Evolutionary conservation across 2,329 filamentous ascomycete species (phyloP), one percentile per base, ranked within the genome.

Genomic region (Clarireedia homoeocarpa): DNA sequence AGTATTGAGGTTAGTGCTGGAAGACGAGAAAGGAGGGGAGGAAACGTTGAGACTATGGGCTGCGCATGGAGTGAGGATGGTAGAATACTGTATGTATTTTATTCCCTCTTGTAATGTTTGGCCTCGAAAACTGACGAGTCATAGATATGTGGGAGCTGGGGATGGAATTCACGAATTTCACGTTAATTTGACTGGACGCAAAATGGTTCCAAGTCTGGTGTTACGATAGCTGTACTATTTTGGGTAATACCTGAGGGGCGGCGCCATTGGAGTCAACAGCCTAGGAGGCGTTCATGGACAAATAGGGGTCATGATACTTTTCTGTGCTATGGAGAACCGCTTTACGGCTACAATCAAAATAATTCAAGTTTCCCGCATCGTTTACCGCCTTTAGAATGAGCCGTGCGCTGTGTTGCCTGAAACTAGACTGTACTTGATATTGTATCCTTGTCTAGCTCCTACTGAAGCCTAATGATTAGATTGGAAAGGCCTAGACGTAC

Each of bases 141-240:
- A 40, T 24, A 86, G 83, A 55, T 85, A 80, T 63, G 74, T 85
- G 42, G 83, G 80, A 20, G 80, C 82, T 36, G 84, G 89, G 66
- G 83, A 88, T 62, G 88, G 88, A 55, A 85, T 91, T 53, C 89
- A 89, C 65, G 86, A 91, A 71, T 82, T 89, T 63, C 79, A 77
- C 36, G 77, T 91, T 61, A 84, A 89, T 66, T 64, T 84, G 17
- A 75, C 80, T 49, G 76, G 73, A 56, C 77, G 88, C 58, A 87
- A 83, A 69, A 72, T 77, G 34, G 79, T 76, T 60, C 80, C 83
- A 2, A 79, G 77, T 60, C 71, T 83, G 60, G 73, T 73, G 45
- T 71, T 81, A 69, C 75, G 78, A 58, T 84, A 56, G 36, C 60
- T 63, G 51, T 44, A 38, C 45, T 44, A 39, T 52, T 42, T 42